Base-by-base conservation (phyloP, 768 basidiomycete species). In the Xanthoconium stramineum region DNA sequence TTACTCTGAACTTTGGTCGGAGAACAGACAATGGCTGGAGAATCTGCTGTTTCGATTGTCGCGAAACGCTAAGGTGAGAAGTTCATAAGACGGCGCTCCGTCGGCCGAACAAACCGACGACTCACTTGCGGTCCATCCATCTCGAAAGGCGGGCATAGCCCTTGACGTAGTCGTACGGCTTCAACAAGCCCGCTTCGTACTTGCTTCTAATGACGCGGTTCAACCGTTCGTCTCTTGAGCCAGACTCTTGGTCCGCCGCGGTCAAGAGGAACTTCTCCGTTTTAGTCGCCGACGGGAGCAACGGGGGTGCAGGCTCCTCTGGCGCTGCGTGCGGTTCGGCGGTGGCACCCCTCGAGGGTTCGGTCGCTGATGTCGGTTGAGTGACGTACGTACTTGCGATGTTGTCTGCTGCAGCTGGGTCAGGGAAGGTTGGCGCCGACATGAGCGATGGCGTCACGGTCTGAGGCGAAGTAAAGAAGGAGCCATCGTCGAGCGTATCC, bases 81-180 rank as follows among this genome's bases (percentile, higher is more conserved):
- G 19, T 40, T 3, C 17, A 43, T 32, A 19, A 45, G 53, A 46
- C 37, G n/a, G 30, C 28, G 10, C 36, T 13, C 24, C 17, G 11
- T 40, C 13, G 28, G 14, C 2, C 15, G 13, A 51, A 39, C 2
- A 8, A 48, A 36, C 1, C 24, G 2, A 53, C 19, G 2, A 67
- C 82, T 19, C 68, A 94, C 93, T 94, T 93, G 69, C 86, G 77
- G 62, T 94, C 93, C 92, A 98, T 96, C 94, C 94, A 98, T 53
- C 90, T 81, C 52, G 87, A 90, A 60, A 98, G 73, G 57, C 95
- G 78, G 14, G 92, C 89, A 64, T 98, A 98, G 0, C 96, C 96
- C 66, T 94, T 94, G 48, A 94, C 93, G 62, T 98, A 97, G 72
- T 98, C 95, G 65, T 96, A 97, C 4, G 96, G 96, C 66, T 92